Conservation (phyloP, 75 land plant genomes). For the Pinus albicaulis region DNA sequence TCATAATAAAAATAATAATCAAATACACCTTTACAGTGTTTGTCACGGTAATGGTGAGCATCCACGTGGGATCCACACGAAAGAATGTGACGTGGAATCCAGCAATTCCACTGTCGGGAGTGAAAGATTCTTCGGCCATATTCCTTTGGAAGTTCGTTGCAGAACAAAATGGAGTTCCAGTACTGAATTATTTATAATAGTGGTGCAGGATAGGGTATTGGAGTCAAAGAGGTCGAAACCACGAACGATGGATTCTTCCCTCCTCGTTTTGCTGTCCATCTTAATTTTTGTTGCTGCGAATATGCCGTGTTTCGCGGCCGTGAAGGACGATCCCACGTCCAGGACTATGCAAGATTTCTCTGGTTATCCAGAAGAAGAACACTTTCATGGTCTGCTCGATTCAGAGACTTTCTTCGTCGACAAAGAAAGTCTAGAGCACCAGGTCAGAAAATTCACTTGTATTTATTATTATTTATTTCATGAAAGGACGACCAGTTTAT, state of each 20-base stretch:
- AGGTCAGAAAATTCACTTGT: constrained; percentile 15
- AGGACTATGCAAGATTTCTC: constrained; percentile 59
- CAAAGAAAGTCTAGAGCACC: constrained; percentile 24
- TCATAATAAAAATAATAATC: too few species aligned
- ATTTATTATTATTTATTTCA: not conserved
- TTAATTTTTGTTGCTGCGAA: not conserved
- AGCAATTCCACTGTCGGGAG: too few species aligned
- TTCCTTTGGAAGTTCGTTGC: too few species aligned
- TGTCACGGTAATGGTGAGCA: too few species aligned
- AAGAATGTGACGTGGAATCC: too few species aligned
- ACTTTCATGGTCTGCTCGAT: not conserved
- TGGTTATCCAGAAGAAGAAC: constrained; percentile 43
- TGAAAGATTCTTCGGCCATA: too few species aligned
- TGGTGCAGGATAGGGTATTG: too few species aligned
- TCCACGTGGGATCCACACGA: too few species aligned
- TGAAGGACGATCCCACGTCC: constrained; percentile 30
- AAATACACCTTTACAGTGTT: too few species aligned
- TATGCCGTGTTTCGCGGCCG: not conserved
- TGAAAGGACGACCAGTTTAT: too few species aligned
- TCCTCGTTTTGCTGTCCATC: not conserved
- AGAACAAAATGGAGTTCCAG: too few species aligned
- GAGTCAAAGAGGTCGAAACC: not conserved
- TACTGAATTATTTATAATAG: too few species aligned
- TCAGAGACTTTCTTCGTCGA: constrained; percentile 29
- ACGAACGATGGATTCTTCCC: not conserved